Evolutionary conservation across 257 asterid genomes (phyloP), one percentile per base, ranked within the genome.

Genomic region (Rehmannia glutinosa): DNA sequence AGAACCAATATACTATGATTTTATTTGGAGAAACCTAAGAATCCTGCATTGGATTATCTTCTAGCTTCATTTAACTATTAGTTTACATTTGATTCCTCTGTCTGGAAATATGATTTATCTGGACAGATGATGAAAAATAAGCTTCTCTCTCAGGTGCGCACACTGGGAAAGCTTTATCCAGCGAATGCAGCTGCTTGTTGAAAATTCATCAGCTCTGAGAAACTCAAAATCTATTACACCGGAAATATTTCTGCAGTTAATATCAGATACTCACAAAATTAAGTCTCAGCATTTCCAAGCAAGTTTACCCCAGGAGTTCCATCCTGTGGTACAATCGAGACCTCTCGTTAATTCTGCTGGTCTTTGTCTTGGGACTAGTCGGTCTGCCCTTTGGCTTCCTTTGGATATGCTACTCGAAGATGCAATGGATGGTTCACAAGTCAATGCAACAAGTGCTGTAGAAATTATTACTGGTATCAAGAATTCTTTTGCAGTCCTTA

Each of bases 361-460:
- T 80, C 90, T 78, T 71, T 81, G 91, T 65, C 71, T 83, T 11
- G 97, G 96, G 71, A 68, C 77, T 54, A 90, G 91, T 32, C 84
- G 83, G 30, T 87, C 99, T 52, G 75, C 92, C 25, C 92, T 88
- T 67, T 93, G 97, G 97, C 96, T 90, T 64, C 96, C 99, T 70
- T 90, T 90, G 46, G 99, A 93, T 81, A 77, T 93, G 75, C 85
- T 88, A 27, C 83, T 90, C 8, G 99, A 93, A 81, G 99, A 93
- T 76, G 88, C 97, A 55, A 90, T 90, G 96, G 96, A 88, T 78
- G 91, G 91, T 69, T 85, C 92, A 20, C 96, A 87, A 81, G 97
- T 93, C 55, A 85, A 78, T 49, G 91, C 97, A 62, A 82, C 87
- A 62, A 90, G 99, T 75, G 92, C 96, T 17, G 83, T 90, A 56